These are phyloP conservation scores for Lepidium didymum DNA, from an alignment of 345 rosid species.

Conservation along the genomic window DNA sequence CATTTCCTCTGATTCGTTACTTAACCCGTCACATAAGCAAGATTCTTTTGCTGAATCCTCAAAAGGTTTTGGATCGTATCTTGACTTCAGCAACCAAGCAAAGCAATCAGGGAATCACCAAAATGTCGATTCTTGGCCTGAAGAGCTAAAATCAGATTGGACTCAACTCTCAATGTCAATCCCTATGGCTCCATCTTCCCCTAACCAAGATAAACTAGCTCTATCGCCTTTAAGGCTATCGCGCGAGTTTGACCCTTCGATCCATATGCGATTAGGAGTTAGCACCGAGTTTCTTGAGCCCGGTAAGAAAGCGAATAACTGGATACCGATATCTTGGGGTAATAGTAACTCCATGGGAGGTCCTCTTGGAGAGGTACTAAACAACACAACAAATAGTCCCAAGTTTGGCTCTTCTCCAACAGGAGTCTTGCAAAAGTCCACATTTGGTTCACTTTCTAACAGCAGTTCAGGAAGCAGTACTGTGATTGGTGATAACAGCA, in stretches of 20 bases:
- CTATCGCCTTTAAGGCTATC: slow-evolving; percentile 50
- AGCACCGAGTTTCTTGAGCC: slow-evolving; percentile 29
- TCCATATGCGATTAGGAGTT: slow-evolving; percentile 36
- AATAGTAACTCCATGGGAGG: slow-evolving; percentile 49
- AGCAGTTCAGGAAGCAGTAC: slow-evolving; percentile 83
- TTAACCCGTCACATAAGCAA: slow-evolving; percentile 35
- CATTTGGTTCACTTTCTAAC: slow-evolving; percentile 65
- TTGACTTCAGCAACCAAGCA: slow-evolving; percentile 35
- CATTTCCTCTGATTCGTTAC: slow-evolving; percentile 43
- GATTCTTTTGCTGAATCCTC: slow-evolving; percentile 29
- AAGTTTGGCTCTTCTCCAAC: slow-evolving; percentile 61
- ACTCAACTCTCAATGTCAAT: slow-evolving; percentile 67
- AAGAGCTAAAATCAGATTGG: slow-evolving; percentile 38
- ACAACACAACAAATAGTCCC: slow-evolving; percentile 38
- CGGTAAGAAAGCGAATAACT: slow-evolving; percentile 19
- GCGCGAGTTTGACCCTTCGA: slow-evolving; percentile 38
- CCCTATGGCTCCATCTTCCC: slow-evolving; percentile 41
- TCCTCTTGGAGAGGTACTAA: slow-evolving; percentile 60
- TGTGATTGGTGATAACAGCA: slow-evolving; percentile 26
- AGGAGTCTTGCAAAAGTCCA: slow-evolving; percentile 68
- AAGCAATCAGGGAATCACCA: slow-evolving; percentile 28
- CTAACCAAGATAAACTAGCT: slow-evolving; percentile 35
- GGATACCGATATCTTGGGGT: slow-evolving; percentile 50
- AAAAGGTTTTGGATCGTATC: slow-evolving; percentile 43
- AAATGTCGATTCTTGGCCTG: slow-evolving; percentile 43